Evolutionary conservation across 495 filamentous ascomycete genomes (phyloP).

Genomic region (Xylaria grammica): DNA sequence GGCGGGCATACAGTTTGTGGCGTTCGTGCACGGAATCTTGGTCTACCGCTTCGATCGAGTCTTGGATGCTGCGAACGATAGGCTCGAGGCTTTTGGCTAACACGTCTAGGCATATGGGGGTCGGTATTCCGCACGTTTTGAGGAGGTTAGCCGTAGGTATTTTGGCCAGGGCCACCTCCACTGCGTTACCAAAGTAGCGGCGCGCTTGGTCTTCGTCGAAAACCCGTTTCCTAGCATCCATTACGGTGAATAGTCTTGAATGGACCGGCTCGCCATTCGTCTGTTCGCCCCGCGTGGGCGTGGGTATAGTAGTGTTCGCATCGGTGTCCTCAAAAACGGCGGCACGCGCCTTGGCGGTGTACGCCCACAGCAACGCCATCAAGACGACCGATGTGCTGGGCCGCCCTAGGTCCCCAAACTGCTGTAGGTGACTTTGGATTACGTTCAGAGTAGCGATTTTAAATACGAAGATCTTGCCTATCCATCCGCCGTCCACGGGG

Average conservation of each 20-base stretch:
- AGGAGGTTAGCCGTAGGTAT: neutral
- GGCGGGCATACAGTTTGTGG: neutral
- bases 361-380: conserved; percentile 5
- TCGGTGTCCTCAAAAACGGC: neutral
- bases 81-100: neutral
- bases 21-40: neutral
- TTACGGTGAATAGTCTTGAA: conserved; percentile 4
- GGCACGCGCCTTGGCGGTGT: conserved; percentile 1
- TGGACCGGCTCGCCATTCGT: neutral
- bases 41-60: neutral
- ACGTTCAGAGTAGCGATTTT: neutral
- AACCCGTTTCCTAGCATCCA: neutral
- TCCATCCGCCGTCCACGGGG: neutral
- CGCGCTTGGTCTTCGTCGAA: neutral
- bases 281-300: neutral
- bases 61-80: neutral
- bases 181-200: conserved; percentile 6
- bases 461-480: conserved; percentile 12
- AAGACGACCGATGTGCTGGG: neutral
- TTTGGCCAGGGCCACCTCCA: neutral
- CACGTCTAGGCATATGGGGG: neutral
- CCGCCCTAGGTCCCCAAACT: neutral
- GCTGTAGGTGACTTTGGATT: neutral
- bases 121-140: neutral
- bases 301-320: neutral